Conservation (phyloP, 768 basidiomycete genomes). For the Phylloporus scabripes region DNA sequence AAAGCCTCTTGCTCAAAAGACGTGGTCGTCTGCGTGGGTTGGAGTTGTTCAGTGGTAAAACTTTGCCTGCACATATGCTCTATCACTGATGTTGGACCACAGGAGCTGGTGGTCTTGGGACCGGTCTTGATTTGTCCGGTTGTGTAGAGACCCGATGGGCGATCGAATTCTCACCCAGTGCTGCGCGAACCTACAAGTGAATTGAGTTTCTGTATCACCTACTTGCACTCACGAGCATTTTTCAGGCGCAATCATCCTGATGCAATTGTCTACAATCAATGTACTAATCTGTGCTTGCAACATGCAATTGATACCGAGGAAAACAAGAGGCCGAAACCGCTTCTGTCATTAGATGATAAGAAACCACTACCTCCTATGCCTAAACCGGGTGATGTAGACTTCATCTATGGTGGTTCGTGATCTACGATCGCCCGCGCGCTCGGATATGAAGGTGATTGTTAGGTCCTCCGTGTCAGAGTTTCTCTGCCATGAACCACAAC, state of each 20-base stretch:
- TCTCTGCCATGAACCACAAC: conserved; percentile 57
- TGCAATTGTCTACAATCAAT: conserved; percentile 58
- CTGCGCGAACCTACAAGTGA: conserved; percentile 61
- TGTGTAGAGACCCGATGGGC: conserved; percentile 65
- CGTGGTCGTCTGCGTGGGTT: conserved; percentile 50
- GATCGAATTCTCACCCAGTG: conserved; percentile 58
- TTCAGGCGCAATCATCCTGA: conserved; percentile 59
- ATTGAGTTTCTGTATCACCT: conserved; percentile 9
- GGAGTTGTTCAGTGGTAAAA: conserved; percentile 65
- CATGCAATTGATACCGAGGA: conserved; percentile 48
- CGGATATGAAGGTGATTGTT: background rate
- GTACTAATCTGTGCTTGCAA: conserved; percentile 53
- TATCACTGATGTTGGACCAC: background rate
- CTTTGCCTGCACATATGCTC: background rate
- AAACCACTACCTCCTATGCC: conserved; percentile 46
- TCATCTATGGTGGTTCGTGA: conserved; percentile 65
- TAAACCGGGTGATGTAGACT: conserved; percentile 52
- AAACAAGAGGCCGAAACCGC: conserved; percentile 35
- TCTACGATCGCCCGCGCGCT: background rate
- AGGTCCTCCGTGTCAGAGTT: conserved; percentile 78
- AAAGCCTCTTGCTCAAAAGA: conserved; percentile 27
- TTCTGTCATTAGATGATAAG: conserved; percentile 39
- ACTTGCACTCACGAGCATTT: conserved; percentile 1
- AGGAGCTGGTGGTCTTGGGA: conserved; percentile 75
- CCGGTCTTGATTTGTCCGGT: conserved; percentile 56